Evolutionary conservation across 495 filamentous ascomycete species (phyloP).

Genomic region (Penicilliopsis zonata): DNA sequence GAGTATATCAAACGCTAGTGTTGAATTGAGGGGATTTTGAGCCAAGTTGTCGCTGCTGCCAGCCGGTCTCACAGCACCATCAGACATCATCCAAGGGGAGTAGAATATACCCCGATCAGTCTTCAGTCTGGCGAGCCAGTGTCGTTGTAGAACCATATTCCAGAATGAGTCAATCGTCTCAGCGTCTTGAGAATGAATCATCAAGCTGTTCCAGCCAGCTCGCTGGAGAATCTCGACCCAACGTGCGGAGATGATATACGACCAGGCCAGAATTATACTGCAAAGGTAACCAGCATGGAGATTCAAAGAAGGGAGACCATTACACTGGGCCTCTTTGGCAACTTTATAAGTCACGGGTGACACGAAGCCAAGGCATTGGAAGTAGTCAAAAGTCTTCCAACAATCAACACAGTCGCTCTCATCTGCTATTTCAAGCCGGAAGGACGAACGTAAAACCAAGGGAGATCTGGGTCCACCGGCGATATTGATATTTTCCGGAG

Average conservation of each 20-base stretch:
- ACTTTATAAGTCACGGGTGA: slow-evolving; percentile 1
- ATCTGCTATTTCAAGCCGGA: slow-evolving; percentile 6
- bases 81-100: slow-evolving; percentile 8
- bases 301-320: not conserved
- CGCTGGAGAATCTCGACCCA: slow-evolving; percentile 11
- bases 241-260: slow-evolving; percentile 11
- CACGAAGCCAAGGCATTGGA: slow-evolving; percentile 6
- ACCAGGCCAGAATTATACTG: slow-evolving; percentile 9
- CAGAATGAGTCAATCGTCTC: slow-evolving; percentile 5
- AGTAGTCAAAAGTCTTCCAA: slow-evolving; percentile 7
- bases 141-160: slow-evolving; percentile 3
- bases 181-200: slow-evolving; percentile 2
- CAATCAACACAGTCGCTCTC: slow-evolving; percentile 5
- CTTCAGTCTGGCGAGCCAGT: slow-evolving; percentile 6
- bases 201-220: slow-evolving; percentile 5
- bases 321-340: slow-evolving; percentile 1
- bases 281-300: slow-evolving; percentile 7
- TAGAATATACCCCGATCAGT: slow-evolving; percentile 2
- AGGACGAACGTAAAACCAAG: slow-evolving; percentile 3
- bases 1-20: slow-evolving; percentile 7
- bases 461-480: slow-evolving; percentile 1
- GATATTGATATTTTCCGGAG: slow-evolving; percentile 2
- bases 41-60: slow-evolving; percentile 2
- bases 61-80: not conserved
- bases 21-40: slow-evolving; percentile 2